Base-by-base conservation (phyloP, 1,284 basidiomycete species). In the Melampsora americana region DNA sequence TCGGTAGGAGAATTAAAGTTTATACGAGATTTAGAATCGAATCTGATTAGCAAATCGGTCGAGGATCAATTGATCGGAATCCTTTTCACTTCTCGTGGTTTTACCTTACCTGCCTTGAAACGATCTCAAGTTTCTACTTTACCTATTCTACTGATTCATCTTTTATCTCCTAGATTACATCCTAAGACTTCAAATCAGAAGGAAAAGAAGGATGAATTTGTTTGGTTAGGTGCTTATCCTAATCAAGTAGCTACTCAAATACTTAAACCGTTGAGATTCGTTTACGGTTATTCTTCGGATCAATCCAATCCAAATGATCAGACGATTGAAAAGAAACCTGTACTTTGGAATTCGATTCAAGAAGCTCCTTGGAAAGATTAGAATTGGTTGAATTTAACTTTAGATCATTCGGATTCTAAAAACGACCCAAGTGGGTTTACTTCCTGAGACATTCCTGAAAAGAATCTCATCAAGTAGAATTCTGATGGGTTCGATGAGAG, bases 131-230 rank as follows among this genome's bases (percentile, higher is more conserved):
- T 20, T 12, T 23, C n/a, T 56, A 56, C 7, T 28, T 28, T 56
- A 28, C 53, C 53, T 11, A 56, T 56, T 14, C 16, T 56, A 9
- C 53, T 56, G 11, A 56, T 56, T 2, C 53, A 56, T 28, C 53
- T 56, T 28, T 56, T 56, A 28, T 56, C 53, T n/a, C 53, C 53
- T 56, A 56, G 53, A n/a, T 20, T 56, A 12, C n/a, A 56, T 56
- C 53, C 53, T n/a, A 56, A 16, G 20, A 28, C 53, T 56, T n/a
- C 53, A 6, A 42, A 5, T 42, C 1, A 9, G 6, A 12, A 42
- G 6, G 39, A 42, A 42, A 11, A 42, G 6, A 20, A 23, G 16
- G 53, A 28, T 56, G 4, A 28, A 28, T 56, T 56, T 28, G 53
- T n/a, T 56, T 56, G n/a, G 28, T 23, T 23, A 56, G 53, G 53